Evolutionary conservation across 768 basidiomycete species (phyloP), one percentile per base, ranked within the genome.

Genomic region (Suillus subaureus): DNA sequence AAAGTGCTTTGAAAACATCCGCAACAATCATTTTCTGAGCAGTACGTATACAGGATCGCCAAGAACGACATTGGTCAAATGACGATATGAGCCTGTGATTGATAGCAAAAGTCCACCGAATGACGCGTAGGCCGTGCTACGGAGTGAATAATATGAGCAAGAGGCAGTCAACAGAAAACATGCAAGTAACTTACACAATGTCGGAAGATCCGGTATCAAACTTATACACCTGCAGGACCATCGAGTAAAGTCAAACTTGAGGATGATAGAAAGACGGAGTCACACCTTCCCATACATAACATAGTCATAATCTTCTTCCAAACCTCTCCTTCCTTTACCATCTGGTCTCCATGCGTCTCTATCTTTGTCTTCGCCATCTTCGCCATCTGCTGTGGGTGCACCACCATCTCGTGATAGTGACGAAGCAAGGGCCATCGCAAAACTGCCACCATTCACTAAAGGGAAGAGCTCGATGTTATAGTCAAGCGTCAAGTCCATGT

Each of bases 271-370:
- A 13, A 64, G 12, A 58, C 66, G 2, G 42, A 61, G 54, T 13
- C 69, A 68, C 69, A 96, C 95, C 88, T 96, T 99, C 39, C 96
- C 96, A 76, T 94, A 96, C 96, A 98, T 98, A 70, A 99, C 96
- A 56, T 98, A 99, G 73, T 98, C 96, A 73, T 95, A 99, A 69
- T 99, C 96, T 65, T 95, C 92, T 69, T 98, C 97, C 31, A 99
- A 76, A 12, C 89, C 96, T 74, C 85, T 83, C 69, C 83, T 85
- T 16, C 86, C 93, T 77, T 89, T 94, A 49, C 90, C 72, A 92
- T 92, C 62, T 93, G 93, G 72, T 93, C 79, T 93, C 93, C 93
- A 94, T 23, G 90, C 85, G 72, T 92, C 84, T 63, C 89, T 79
- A 93, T 87, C 86, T 35, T 76, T 73, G n/a, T n/a, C n/a, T n/a